These are phyloP conservation scores for Mallotus japonicus DNA, from an alignment of 441 rosid species.

Conservation along the genomic window DNA sequence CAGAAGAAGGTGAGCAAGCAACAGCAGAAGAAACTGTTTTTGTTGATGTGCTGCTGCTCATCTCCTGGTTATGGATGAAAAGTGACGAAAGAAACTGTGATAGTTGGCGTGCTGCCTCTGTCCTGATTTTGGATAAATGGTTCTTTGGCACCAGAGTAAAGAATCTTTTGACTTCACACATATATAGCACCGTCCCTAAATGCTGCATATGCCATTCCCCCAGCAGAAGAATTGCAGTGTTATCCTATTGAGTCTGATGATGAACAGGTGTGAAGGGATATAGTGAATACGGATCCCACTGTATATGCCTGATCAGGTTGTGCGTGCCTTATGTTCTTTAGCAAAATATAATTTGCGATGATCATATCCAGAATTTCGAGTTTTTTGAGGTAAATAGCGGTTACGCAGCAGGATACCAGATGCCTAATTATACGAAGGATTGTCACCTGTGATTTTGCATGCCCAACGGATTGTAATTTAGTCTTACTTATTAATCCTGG, in stretches of 20 bases:
- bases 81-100: neutral
- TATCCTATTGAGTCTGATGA: neutral
- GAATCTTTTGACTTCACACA: neutral
- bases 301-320: neutral
- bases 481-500: neutral
- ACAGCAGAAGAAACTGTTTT: neutral
- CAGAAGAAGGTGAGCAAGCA: conserved; percentile 53
- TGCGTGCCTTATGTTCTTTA: neutral
- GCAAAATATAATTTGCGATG: neutral
- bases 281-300: neutral
- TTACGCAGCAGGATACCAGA: neutral
- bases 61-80: no score
- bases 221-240: conserved; percentile 4
- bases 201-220: neutral
- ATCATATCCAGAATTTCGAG: neutral
- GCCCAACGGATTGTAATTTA: neutral
- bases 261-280: neutral
- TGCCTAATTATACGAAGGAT: neutral
- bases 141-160: neutral
- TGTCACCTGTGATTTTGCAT: neutral
- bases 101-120: neutral
- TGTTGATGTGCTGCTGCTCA: conserved; percentile 3
- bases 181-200: neutral
- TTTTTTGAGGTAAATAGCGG: neutral
- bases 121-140: neutral